Evolutionary conservation across 805 yeast genomes (phyloP).

Genomic region (Priceomyces fermenticarens): DNA sequence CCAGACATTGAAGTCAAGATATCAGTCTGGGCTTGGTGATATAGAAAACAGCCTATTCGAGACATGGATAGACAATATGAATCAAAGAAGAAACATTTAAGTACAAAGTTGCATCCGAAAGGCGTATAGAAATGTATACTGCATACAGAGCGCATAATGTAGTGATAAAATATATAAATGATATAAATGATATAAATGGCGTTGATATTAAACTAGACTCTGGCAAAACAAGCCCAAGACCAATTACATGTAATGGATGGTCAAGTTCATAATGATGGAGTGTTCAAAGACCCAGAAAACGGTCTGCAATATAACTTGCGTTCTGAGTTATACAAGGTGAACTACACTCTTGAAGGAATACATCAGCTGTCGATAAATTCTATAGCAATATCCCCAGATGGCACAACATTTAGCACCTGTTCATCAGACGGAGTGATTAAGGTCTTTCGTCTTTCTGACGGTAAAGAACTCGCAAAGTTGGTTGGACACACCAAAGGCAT

Average conservation of each 20-base stretch:
- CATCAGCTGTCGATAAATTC: constrained; percentile 30
- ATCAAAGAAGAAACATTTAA: constrained; percentile 1
- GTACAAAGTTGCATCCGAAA: too few relatives aligned
- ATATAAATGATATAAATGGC: neutral
- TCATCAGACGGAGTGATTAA: constrained; percentile 27
- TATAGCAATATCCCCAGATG: constrained; percentile 62
- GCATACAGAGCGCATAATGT: neutral
- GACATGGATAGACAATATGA: constrained; percentile 41
- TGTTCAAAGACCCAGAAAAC: neutral
- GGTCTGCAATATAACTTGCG: neutral
- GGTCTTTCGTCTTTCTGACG: constrained; percentile 22
- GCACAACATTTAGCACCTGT: constrained; percentile 52
- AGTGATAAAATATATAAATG: neutral
- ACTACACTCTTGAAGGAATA: constrained; percentile 2
- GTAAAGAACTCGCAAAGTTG: constrained; percentile 29
- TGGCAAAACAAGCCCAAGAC: neutral
- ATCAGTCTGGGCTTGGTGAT: constrained; percentile 28
- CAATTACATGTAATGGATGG: constrained; percentile 1
- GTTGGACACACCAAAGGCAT: constrained; percentile 69
- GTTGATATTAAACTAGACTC: neutral
- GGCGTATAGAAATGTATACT: neutral
- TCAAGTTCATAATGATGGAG: neutral
- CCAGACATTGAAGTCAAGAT: constrained; percentile 7
- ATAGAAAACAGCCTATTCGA: constrained; percentile 39
- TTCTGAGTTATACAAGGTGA: constrained; percentile 5